phyloP scores from a whole-genome alignment of 306 rosid genomes.

The Fragaria vesca region DNA sequence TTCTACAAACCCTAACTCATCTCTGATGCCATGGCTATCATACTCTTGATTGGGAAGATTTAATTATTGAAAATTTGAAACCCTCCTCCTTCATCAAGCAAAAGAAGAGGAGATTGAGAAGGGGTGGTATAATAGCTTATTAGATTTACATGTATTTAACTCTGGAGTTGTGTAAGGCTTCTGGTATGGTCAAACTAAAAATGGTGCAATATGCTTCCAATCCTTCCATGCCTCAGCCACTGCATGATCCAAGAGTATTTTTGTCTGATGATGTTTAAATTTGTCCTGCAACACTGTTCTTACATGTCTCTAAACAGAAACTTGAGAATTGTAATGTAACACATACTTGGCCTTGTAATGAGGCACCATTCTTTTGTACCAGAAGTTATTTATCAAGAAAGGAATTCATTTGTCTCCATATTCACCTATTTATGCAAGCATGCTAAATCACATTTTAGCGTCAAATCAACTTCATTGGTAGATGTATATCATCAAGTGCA shows the following conservation, averaged over 20 bases:
- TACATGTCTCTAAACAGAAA: slow-evolving; percentile 3
- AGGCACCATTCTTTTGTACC: slow-evolving; percentile 2
- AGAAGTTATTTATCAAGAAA: not conserved
- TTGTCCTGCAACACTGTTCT: not conserved
- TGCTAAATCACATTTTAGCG: not conserved
- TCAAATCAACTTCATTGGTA: not conserved
- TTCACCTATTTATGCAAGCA: not conserved
- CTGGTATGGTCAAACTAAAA: not conserved
- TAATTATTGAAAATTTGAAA: slow-evolving; percentile 49
- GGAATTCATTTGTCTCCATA: not conserved
- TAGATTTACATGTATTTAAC: slow-evolving; percentile 63
- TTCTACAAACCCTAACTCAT: no score
- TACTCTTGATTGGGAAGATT: slow-evolving; percentile 76
- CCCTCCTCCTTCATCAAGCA: slow-evolving; percentile 71
- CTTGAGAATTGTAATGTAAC: not conserved
- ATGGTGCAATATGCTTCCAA: not conserved
- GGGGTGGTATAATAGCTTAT: slow-evolving; percentile 65
- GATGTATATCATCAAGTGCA: not conserved
- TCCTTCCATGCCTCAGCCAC: not conserved
- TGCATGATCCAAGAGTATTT: not conserved
- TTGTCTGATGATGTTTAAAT: not conserved
- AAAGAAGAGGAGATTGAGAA: slow-evolving; percentile 80
- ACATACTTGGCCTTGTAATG: not conserved
- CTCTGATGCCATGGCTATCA: not conserved
- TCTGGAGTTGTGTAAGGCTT: slow-evolving; percentile 34